phyloP scores from a whole-genome alignment of 1,284 basidiomycete genomes.

The Tilletia caries region DNA sequence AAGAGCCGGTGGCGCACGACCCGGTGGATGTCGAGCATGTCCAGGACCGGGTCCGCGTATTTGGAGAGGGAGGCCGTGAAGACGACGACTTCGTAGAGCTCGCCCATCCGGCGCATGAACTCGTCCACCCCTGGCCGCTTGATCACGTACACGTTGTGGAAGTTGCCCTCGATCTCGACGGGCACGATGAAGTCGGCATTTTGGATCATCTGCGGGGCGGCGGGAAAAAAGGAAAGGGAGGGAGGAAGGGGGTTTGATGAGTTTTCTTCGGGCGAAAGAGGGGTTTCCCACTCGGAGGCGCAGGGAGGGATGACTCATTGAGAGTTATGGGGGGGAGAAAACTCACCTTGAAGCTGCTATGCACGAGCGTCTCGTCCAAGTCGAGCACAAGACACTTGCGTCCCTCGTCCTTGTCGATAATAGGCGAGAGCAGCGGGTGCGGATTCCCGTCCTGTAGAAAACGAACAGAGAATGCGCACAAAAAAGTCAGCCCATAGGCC shows the following conservation, averaged over 20 bases:
- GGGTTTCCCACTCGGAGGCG: too few species aligned
- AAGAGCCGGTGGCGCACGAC: conserved; percentile 94
- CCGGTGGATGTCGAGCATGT: conserved; percentile 87
- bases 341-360: conserved; percentile 62
- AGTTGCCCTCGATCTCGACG: conserved; percentile 95
- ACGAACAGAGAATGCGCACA: conserved; percentile 1
- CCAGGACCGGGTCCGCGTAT: conserved; percentile 97
- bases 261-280: too few species aligned
- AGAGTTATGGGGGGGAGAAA: too few species aligned
- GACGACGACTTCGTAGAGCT: conserved; percentile 95
- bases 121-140: conserved; percentile 97
- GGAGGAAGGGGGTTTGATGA: too few species aligned
- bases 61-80: conserved; percentile 97
- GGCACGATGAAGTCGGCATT: conserved; percentile 97
- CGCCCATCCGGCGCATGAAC: conserved; percentile 94
- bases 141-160: conserved; percentile 98
- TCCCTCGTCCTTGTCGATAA: conserved; percentile 70
- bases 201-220: conserved; percentile 82
- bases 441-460: conserved; percentile 71
- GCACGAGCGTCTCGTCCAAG: conserved; percentile 90
- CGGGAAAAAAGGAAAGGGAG: neutral
- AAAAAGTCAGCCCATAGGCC: neutral
- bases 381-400: conserved; percentile 87
- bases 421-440: conserved; percentile 73
- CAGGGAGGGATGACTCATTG: too few species aligned